Percentiles rank a stretch among this genome's conserved stretches.
phyloP scores from a whole-genome alignment of 2,329 filamentous ascomycete species.

The Fonsecaea pedrosoi region DNA sequence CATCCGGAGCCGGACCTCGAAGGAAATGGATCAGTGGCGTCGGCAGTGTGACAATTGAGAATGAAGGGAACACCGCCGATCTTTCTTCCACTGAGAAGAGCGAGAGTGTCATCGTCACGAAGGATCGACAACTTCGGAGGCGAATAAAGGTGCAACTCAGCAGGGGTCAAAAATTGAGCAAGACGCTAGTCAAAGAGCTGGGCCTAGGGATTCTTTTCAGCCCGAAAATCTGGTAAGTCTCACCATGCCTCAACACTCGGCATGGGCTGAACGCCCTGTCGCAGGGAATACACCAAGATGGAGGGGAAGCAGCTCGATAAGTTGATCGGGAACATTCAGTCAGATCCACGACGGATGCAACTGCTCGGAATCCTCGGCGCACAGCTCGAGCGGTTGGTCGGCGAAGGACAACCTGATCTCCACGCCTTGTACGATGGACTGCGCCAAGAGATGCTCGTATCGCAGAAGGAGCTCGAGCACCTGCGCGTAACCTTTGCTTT shows the following conservation, averaged over 20 bases:
- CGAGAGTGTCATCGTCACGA: neutral
- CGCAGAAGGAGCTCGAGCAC: conserved; percentile 28
- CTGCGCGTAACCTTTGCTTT: conserved; percentile 24
- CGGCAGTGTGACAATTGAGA: conserved; percentile 1
- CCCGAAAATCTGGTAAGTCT: conserved; percentile 30
- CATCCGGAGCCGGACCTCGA: neutral
- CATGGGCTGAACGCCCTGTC: neutral
- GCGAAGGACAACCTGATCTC: neutral
- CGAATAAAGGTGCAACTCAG: conserved; percentile 25
- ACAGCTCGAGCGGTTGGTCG: neutral
- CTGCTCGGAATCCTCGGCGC: neutral
- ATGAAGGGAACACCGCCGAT: neutral
- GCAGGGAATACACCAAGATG: neutral
- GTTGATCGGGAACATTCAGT: neutral
- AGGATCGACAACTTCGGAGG: conserved; percentile 3
- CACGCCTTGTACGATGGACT: conserved; percentile 1
- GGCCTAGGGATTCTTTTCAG: conserved; percentile 20
- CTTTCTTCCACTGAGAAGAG: neutral
- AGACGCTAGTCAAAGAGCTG: conserved; percentile 24
- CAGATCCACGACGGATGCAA: neutral
- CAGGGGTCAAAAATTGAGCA: conserved; percentile 23
- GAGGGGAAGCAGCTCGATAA: neutral
- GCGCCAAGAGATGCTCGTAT: conserved; percentile 26
- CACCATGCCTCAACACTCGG: too few relatives aligned
- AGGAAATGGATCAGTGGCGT: conserved; percentile 12